These are phyloP conservation scores for Dictyostelium gargantuum DNA, from an alignment of 208 protist species.

Conservation along the genomic window DNA sequence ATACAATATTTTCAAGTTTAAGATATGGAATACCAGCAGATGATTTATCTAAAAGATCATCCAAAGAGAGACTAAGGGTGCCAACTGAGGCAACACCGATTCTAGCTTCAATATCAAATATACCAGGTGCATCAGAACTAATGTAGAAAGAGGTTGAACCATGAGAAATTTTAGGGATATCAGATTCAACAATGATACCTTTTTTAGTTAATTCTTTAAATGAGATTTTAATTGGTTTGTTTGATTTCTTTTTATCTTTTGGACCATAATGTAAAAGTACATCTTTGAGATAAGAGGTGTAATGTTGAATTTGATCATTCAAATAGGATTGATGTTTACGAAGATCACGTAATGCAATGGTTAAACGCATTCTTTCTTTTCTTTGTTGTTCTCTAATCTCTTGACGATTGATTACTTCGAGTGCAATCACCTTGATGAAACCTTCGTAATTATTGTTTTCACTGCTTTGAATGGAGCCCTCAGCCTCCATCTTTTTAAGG, in stretches of 20 bases:
- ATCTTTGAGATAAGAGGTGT: slow-evolving; percentile 56
- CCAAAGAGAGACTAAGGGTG: slow-evolving; percentile 70
- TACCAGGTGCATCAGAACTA: slow-evolving; percentile 71
- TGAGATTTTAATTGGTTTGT: slow-evolving; percentile 56
- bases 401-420: slow-evolving; percentile 77
- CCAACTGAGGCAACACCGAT: slow-evolving; percentile 62
- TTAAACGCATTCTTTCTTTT: slow-evolving; percentile 76
- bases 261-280: slow-evolving; percentile 6
- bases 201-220: slow-evolving; percentile 65
- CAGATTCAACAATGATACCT: slow-evolving; percentile 80
- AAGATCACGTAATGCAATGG: slow-evolving; percentile 62
- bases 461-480: slow-evolving; percentile 54
- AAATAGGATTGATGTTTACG: slow-evolving; percentile 72
- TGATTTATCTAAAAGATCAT: slow-evolving; percentile 80
- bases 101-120: slow-evolving; percentile 83
- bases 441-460: neutral
- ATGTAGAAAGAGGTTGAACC: slow-evolving; percentile 75
- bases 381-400: slow-evolving; percentile 77
- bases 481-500: slow-evolving; percentile 78
- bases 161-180: slow-evolving; percentile 63
- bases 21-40: slow-evolving; percentile 47
- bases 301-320: slow-evolving; percentile 78
- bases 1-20: slow-evolving; percentile 73
- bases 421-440: slow-evolving; percentile 76
- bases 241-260: slow-evolving; percentile 48